These are phyloP conservation scores for Aspergillus ruber DNA, from an alignment of 2,329 filamentous ascomycete species.

Conservation along the genomic window DNA sequence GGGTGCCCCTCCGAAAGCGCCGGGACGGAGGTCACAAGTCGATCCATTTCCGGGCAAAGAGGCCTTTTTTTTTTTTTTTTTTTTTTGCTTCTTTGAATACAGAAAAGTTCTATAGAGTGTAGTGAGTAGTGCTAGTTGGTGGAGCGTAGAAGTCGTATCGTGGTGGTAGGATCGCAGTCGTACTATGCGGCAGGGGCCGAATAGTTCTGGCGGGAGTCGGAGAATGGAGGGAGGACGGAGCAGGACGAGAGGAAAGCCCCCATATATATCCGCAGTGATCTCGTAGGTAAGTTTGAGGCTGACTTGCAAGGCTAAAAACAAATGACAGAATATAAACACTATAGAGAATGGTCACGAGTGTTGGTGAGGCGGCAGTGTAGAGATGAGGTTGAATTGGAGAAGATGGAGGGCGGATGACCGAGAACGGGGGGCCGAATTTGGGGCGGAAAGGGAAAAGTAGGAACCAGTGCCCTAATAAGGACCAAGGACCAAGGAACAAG, in stretches of 20 bases:
- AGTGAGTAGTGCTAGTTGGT: neutral
- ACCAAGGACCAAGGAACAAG: constrained; percentile 3
- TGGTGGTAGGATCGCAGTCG: neutral
- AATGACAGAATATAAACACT: too few relatives aligned
- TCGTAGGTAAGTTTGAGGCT: too few relatives aligned
- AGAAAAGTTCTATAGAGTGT: neutral
- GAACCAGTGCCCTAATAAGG: neutral
- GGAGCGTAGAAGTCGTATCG: neutral
- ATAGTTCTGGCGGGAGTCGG: too few relatives aligned
- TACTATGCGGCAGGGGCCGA: too few relatives aligned
- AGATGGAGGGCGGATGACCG: neutral
- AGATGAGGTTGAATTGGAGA: constrained; percentile 1
- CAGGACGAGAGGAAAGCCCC: too few relatives aligned
- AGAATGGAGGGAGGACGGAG: too few relatives aligned
- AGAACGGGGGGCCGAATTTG: neutral
- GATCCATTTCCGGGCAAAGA: constrained; percentile 17
- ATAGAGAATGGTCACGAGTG: neutral
- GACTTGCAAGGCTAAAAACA: too few relatives aligned
- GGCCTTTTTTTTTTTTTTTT: neutral
- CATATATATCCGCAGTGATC: too few relatives aligned
- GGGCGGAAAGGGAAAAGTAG: neutral
- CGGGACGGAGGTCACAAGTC: constrained; percentile 13
- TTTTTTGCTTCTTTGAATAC: neutral
- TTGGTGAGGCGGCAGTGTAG: neutral
- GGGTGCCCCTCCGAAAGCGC: constrained; percentile 17